Evolutionary conservation across 441 rosid species (phyloP).

Genomic region (Breynia disticha): DNA sequence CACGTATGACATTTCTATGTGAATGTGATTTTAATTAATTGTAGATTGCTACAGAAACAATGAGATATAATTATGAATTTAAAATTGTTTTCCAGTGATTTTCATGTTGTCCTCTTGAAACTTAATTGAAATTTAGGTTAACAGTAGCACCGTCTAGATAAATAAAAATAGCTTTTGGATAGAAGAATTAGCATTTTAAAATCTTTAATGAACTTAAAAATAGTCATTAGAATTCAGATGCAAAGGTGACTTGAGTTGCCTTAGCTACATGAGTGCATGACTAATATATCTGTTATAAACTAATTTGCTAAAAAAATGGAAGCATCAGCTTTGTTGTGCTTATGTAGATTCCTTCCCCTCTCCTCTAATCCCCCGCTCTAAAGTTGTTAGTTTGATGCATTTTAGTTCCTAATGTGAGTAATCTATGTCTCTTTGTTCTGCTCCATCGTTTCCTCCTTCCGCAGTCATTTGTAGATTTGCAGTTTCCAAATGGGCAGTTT

Average conservation of each 20-base stretch:
- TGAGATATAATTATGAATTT: no score
- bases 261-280: neutral
- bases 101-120: no score
- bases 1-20: no score
- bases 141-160: neutral
- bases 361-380: no score
- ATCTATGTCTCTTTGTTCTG: no score
- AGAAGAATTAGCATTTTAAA: neutral
- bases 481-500: conserved; percentile 86
- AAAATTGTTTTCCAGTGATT: no score
- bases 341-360: no score
- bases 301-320: neutral
- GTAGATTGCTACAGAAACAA: no score
- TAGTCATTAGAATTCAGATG: neutral
- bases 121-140: no score
- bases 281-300: neutral
- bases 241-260: neutral
- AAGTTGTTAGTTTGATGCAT: conserved; percentile 53
- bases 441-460: neutral
- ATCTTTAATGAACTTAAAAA: neutral
- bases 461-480: conserved; percentile 90
- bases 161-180: neutral
- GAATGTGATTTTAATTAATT: no score
- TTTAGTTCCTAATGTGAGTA: no score
- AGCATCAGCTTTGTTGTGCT: neutral